Evolutionary conservation across 2,329 filamentous ascomycete genomes (phyloP).

Genomic region (Geosmithia putterillii): DNA sequence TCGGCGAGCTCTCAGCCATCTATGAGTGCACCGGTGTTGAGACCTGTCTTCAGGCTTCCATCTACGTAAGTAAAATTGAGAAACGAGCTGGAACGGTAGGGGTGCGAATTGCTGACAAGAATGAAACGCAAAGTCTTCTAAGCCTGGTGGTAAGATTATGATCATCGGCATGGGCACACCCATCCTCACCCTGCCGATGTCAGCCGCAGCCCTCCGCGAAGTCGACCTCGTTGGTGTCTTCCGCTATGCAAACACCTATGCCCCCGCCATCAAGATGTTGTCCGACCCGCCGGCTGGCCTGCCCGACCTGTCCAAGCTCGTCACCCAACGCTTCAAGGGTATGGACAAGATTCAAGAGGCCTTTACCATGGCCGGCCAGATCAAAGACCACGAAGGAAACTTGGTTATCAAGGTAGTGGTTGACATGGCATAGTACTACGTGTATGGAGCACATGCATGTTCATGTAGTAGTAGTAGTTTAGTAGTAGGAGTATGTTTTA

Average conservation of each 20-base stretch:
- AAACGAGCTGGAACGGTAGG: background rate
- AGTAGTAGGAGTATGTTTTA: background rate
- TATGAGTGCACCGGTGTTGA: constrained; percentile 76
- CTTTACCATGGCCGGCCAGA: constrained; percentile 60
- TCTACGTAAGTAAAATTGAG: constrained; percentile 39
- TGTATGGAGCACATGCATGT: background rate
- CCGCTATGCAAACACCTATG: constrained; percentile 67
- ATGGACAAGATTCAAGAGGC: constrained; percentile 51
- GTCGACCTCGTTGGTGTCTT: constrained; percentile 62
- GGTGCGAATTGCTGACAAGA: background rate
- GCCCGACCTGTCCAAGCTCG: constrained; percentile 53
- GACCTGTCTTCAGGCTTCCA: constrained; percentile 60
- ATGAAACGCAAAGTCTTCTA: constrained; percentile 35
- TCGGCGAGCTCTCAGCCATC: constrained; percentile 53
- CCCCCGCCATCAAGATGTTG: constrained; percentile 33
- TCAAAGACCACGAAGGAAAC: constrained; percentile 56
- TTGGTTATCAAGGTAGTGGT: constrained; percentile 66
- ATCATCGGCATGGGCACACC: constrained; percentile 64
- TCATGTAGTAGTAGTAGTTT: background rate
- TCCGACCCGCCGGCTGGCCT: constrained; percentile 35
- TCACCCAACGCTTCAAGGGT: constrained; percentile 59
- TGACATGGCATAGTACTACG: constrained; percentile 20
- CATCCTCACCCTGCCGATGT: constrained; percentile 56
- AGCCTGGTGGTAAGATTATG: constrained; percentile 56
- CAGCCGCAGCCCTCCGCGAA: constrained; percentile 55